Evolutionary conservation across 2,329 filamentous ascomycete genomes (phyloP).

Genomic region (Exophiala dermatitidis): DNA sequence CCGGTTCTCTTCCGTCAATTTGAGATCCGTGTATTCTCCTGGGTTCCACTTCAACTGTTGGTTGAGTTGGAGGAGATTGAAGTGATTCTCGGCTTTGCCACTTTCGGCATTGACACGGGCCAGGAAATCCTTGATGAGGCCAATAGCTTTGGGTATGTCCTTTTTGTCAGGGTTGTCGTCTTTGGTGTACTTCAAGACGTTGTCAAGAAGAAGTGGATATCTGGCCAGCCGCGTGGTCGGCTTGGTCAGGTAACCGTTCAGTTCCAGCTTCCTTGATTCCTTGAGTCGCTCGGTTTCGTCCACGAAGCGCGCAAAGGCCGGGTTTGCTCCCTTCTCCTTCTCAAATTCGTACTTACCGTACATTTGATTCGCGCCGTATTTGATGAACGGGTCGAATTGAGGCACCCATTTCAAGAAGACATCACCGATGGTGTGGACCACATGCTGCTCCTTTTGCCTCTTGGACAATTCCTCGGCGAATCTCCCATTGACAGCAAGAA

Average conservation of each 20-base stretch:
- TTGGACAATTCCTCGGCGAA: conserved; percentile 84
- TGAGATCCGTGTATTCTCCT: conserved; percentile 85
- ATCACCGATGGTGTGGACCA: conserved; percentile 85
- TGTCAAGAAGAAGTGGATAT: conserved; percentile 86
- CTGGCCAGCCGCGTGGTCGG: conserved; percentile 90
- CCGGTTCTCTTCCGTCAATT: conserved; percentile 85
- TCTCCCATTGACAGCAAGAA: conserved; percentile 81
- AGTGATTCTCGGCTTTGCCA: conserved; percentile 94
- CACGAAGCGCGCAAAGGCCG: conserved; percentile 80
- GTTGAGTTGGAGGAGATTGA: conserved; percentile 87
- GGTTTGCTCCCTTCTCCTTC: conserved; percentile 82
- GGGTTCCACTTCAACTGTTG: conserved; percentile 85
- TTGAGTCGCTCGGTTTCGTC: conserved; percentile 94
- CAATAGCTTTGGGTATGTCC: conserved; percentile 84
- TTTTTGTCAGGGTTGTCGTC: conserved; percentile 83
- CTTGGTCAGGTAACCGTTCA: conserved; percentile 97
- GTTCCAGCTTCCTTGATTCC: conserved; percentile 89
- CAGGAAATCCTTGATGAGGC: conserved; percentile 77
- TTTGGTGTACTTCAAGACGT: conserved; percentile 84
- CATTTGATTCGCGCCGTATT: conserved; percentile 89
- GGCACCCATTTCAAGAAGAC: conserved; percentile 90
- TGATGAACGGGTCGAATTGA: conserved; percentile 90
- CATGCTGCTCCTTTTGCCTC: conserved; percentile 80
- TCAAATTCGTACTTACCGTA: conserved; percentile 98
- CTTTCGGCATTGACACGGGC: conserved; percentile 88